phyloP scores from a whole-genome alignment of 73 alveolate genomes.

The Tetrahymena malaccensis region DNA sequence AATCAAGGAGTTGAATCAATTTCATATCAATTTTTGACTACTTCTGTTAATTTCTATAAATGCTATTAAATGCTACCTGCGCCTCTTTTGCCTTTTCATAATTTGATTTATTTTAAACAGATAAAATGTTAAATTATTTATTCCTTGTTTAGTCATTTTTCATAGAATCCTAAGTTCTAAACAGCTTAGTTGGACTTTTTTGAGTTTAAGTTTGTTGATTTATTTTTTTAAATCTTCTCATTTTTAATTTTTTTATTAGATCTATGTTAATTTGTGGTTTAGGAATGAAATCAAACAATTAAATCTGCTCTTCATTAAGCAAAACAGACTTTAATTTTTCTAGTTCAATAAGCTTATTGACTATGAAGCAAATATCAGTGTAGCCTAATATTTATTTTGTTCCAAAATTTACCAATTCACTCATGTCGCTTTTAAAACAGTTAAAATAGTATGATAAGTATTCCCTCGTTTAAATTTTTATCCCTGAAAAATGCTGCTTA shows the following conservation, averaged over 20 bases:
- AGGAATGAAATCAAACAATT: not conserved
- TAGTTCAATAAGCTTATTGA: not conserved
- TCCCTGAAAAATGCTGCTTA: not conserved
- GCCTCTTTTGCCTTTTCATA: not conserved
- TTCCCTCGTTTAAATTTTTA: not conserved
- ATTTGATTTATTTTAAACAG: not conserved
- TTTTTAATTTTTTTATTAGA: too few relatives aligned
- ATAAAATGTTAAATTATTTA: not conserved
- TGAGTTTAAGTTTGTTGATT: not conserved
- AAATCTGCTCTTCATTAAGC: not conserved
- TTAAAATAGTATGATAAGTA: not conserved
- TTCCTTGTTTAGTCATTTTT: not conserved
- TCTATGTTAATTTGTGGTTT: not conserved
- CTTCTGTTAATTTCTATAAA: not conserved
- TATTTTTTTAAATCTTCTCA: not conserved
- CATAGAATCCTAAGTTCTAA: not conserved
- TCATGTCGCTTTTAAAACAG: not conserved
- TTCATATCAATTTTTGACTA: not conserved
- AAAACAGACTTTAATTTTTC: not conserved
- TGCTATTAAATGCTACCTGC: not conserved
- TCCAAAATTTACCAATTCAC: not conserved
- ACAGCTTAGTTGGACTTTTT: not conserved
- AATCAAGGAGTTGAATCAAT: not conserved
- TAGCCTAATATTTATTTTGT: not conserved
- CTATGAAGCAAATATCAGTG: not conserved